Conservation (phyloP, 768 basidiomycete genomes). For the Lactarius sanguifluus region DNA sequence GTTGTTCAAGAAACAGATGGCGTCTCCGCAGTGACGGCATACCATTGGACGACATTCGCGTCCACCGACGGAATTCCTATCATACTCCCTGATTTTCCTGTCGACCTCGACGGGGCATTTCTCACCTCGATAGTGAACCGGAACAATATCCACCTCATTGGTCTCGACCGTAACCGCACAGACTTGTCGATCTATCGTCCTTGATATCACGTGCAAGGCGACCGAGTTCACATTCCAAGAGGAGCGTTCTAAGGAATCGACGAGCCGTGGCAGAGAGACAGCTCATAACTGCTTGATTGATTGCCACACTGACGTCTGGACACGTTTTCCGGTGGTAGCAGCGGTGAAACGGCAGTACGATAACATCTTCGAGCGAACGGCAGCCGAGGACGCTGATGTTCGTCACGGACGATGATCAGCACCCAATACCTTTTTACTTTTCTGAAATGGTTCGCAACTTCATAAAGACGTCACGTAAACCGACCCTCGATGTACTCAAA, state of each 20-base stretch:
- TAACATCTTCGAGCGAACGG: conserved; percentile 32
- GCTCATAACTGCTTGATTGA: conserved; percentile 41
- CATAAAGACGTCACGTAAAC: conserved; percentile 52
- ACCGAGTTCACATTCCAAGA: conserved; percentile 59
- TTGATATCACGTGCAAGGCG: conserved; percentile 54
- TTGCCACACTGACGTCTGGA: conserved; percentile 24
- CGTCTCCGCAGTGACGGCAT: conserved; percentile 38
- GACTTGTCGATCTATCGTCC: conserved; percentile 43
- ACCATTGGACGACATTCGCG: conserved; percentile 60
- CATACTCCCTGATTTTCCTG: conserved; percentile 34
- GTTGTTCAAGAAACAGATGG: conserved; percentile 32
- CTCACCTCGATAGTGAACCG: conserved; percentile 51
- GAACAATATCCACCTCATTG: conserved; percentile 44
- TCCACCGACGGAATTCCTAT: conserved; percentile 47
- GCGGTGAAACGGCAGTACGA: conserved; percentile 17
- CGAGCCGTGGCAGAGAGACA: conserved; percentile 31
- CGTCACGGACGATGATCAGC: conserved; percentile 41
- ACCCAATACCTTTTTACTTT: conserved; percentile 46
- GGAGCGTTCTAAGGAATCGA: conserved; percentile 36
- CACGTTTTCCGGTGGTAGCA: conserved; percentile 19
- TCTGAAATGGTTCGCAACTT: conserved; percentile 46
- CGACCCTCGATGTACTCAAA: conserved; percentile 46
- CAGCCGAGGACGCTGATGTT: conserved; percentile 43
- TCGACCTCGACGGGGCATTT: conserved; percentile 30
- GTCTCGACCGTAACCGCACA: conserved; percentile 38